Evolutionary conservation across 2,329 filamentous ascomycete species (phyloP).

Genomic region (Tolypocladium endophyticum): DNA sequence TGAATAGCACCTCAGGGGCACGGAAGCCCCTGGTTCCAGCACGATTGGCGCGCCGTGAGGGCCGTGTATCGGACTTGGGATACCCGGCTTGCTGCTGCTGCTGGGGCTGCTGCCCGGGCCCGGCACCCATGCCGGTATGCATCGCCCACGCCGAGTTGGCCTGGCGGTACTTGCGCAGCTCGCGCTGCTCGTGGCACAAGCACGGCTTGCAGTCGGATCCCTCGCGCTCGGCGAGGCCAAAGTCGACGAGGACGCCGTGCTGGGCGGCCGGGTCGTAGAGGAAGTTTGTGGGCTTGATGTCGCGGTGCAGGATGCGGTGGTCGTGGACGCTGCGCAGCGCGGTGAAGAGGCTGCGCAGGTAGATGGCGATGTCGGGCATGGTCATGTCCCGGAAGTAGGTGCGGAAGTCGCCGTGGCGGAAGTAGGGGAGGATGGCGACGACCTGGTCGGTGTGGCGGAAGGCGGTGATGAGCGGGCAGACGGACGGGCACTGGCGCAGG

Average conservation of each 20-base stretch:
- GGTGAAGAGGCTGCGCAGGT: slow-evolving; percentile 79
- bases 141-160: slow-evolving; percentile 48
- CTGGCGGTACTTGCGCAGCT: slow-evolving; percentile 51
- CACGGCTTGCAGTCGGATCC: slow-evolving; percentile 71
- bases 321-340: slow-evolving; percentile 76
- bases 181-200: slow-evolving; percentile 59
- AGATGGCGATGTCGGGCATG: slow-evolving; percentile 75
- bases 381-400: slow-evolving; percentile 89
- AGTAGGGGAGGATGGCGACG: slow-evolving; percentile 88
- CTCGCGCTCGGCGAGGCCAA: slow-evolving; percentile 85
- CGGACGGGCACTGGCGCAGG: slow-evolving; percentile 68
- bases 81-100: slow-evolving; percentile 51
- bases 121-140: slow-evolving; percentile 6
- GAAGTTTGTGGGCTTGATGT: slow-evolving; percentile 98
- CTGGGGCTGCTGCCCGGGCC: slow-evolving; percentile 23
- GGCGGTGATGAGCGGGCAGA: slow-evolving; percentile 95
- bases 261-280: slow-evolving; percentile 74
- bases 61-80: slow-evolving; percentile 80
- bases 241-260: slow-evolving; percentile 92
- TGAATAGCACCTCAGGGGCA: slow-evolving; percentile 91
- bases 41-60: slow-evolving; percentile 82
- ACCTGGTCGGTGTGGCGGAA: slow-evolving; percentile 93
- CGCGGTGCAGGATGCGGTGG: slow-evolving; percentile 78
- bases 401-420: slow-evolving; percentile 88
- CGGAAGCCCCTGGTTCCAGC: slow-evolving; percentile 93